phyloP scores from a whole-genome alignment of 306 rosid genomes.

The cucumber (Cucumis sativus) region Cucumber_9930_V3 NC_026659.2:3610501-3611000 shows the following conservation, averaged over 20 bases:
- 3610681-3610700: background rate
- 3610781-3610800: background rate
- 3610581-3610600: no score
- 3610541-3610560: no score
- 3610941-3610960: background rate
- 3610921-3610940: background rate
- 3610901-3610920: background rate
- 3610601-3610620: no score
- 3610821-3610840: background rate
- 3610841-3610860: constrained; percentile 1
- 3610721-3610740: background rate
- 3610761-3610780: background rate
- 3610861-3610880: background rate
- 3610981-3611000: background rate
- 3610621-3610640: background rate
- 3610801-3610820: constrained; percentile 7
- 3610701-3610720: background rate
- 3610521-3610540: no score
- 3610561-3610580: no score
- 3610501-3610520: no score
- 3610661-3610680: background rate
- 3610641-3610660: background rate
- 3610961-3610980: background rate
- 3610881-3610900: constrained; percentile 4
- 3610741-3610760: background rate